Evolutionary conservation across 306 rosid genomes (phyloP).

Genomic region (Arachis stenosperma): DNA sequence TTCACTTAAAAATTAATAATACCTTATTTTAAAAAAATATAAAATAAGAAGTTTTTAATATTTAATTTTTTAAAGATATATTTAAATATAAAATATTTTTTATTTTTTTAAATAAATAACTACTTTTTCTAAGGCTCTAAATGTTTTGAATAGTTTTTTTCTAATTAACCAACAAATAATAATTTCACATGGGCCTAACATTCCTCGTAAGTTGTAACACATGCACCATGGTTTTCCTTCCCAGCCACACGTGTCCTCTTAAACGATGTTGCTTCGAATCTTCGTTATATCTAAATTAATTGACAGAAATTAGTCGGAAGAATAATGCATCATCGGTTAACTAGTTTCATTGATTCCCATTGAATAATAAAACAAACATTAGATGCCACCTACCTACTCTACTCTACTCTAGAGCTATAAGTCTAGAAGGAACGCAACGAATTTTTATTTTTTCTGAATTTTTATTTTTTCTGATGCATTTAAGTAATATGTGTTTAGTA

Average conservation of each 20-base stretch:
- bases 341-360: not conserved
- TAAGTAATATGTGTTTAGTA: too few species aligned
- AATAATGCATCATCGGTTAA: not conserved
- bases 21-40: too few species aligned
- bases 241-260: not conserved
- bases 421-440: slow-evolving; percentile 15
- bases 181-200: not conserved
- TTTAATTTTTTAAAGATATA: too few species aligned
- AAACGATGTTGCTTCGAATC: not conserved
- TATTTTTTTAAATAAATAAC: too few species aligned
- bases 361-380: slow-evolving; percentile 19
- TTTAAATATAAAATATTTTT: too few species aligned
- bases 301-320: not conserved
- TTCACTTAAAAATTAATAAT: too few species aligned
- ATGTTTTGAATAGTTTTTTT: too few species aligned
- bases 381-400: slow-evolving; percentile 19
- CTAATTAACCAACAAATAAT: not conserved
- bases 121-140: too few species aligned
- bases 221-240: not conserved
- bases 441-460: not conserved
- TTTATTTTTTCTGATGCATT: too few species aligned
- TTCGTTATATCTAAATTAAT: not conserved
- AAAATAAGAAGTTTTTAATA: too few species aligned
- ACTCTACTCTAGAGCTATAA: not conserved
- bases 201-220: not conserved